Percentiles rank a stretch among this genome's conserved stretches.
These are phyloP conservation scores for Biscutella laevigata DNA, from an alignment of 441 rosid species.

Conservation along the genomic window DNA sequence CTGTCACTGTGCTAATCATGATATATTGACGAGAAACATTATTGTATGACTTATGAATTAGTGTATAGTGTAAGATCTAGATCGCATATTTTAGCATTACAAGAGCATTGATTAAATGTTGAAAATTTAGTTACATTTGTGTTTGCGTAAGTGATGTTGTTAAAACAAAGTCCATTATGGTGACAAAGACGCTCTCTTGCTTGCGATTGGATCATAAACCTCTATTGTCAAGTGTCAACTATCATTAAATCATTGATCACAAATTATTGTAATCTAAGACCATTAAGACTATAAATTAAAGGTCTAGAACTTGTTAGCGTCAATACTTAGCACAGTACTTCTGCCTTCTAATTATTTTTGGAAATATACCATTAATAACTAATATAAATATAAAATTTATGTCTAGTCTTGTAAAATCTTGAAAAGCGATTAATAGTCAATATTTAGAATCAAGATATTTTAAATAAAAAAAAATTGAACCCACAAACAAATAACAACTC, in stretches of 20 bases:
- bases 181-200: slow-evolving; percentile 15
- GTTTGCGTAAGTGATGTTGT: slow-evolving; percentile 19
- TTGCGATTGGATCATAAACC: slow-evolving; percentile 18
- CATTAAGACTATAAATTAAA: not conserved
- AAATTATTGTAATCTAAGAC: slow-evolving; percentile 1
- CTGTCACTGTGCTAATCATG: no score
- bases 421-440: not conserved
- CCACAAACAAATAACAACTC: no score
- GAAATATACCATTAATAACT: no score
- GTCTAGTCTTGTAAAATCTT: no score
- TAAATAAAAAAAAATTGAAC: no score
- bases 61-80: slow-evolving; percentile 17
- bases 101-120: not conserved
- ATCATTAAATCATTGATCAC: slow-evolving; percentile 18
- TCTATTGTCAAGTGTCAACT: slow-evolving; percentile 22
- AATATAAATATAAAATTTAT: no score
- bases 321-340: no score
- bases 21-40: no score
- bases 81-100: slow-evolving; percentile 25
- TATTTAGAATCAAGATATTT: no score
- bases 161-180: slow-evolving; percentile 7
- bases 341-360: no score
- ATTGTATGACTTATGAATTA: not conserved
- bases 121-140: not conserved
- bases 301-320: not conserved